A percentile compares a stretch with the other conserved stretches of the same genome.
phyloP scores from a whole-genome alignment of 352 stramenopile species.

The Phytophthora ramorum region DNA sequence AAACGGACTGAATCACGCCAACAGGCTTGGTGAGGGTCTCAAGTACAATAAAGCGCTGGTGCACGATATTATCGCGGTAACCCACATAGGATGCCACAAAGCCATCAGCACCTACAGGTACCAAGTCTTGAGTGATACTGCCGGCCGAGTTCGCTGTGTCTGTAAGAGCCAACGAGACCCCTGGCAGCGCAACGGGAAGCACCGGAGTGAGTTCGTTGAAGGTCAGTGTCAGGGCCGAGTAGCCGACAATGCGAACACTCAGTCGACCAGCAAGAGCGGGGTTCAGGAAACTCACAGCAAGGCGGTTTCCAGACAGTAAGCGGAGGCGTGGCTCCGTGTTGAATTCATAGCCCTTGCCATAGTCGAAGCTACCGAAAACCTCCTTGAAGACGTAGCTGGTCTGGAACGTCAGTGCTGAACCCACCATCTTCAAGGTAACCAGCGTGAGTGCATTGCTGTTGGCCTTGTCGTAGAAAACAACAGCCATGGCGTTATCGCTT shows the following conservation, averaged over 20 bases:
- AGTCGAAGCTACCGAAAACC: constrained; percentile 54
- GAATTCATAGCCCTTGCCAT: constrained; percentile 40
- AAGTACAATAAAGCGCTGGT: constrained; percentile 55
- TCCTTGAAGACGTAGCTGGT: constrained; percentile 55
- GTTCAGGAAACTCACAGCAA: constrained; percentile 76
- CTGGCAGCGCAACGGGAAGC: constrained; percentile 40
- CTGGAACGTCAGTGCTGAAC: constrained; percentile 42
- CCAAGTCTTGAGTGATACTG: constrained; percentile 48
- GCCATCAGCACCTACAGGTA: constrained; percentile 53
- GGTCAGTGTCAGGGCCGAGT: constrained; percentile 46
- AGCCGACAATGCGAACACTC: constrained; percentile 56
- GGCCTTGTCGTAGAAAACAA: constrained; percentile 60
- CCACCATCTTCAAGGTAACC: constrained; percentile 37
- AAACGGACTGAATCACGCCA: constrained; percentile 52
- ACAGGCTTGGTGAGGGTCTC: constrained; percentile 55
- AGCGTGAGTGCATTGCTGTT: constrained; percentile 71
- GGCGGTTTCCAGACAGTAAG: constrained; percentile 52
- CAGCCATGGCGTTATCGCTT: constrained; percentile 44
- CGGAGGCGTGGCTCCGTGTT: constrained; percentile 47
- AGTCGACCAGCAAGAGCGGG: constrained; percentile 48
- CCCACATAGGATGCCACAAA: constrained; percentile 58
- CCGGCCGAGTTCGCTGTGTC: constrained; percentile 10
- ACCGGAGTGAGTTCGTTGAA: constrained; percentile 62
- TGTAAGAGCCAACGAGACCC: constrained; percentile 42
- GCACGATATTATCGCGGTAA: constrained; percentile 32